A percentile compares a stretch with the other conserved stretches of the same genome.
Conservation (phyloP, 2,329 filamentous ascomycete genomes). For the Aureobasidium pullulans region DNA sequence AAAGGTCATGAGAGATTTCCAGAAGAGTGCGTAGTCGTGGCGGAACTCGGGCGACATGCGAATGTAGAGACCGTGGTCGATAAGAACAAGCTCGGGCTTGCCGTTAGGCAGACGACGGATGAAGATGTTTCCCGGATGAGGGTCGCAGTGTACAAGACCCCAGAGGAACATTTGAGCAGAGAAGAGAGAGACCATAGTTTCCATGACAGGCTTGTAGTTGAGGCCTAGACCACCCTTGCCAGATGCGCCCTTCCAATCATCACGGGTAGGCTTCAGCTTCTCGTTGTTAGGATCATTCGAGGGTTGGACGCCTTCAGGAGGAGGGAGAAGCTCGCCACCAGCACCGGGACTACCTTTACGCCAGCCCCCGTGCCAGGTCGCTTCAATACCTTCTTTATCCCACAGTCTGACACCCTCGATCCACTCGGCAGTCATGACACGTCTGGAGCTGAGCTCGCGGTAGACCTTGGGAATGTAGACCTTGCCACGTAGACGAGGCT, state of each 20-base stretch:
- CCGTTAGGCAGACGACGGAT: constrained; percentile 77
- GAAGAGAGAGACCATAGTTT: constrained; percentile 92
- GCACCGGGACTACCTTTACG: constrained; percentile 72
- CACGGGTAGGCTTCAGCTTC: constrained; percentile 70
- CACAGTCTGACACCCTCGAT: constrained; percentile 89
- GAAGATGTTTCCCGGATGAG: constrained; percentile 96
- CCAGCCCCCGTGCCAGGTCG: constrained; percentile 70
- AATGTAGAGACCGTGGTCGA: constrained; percentile 95
- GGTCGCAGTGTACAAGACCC: constrained; percentile 93
- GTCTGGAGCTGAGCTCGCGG: constrained; percentile 69
- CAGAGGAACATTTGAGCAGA: constrained; percentile 97
- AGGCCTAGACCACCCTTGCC: constrained; percentile 77
- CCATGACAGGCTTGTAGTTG: constrained; percentile 80
- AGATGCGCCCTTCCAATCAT: constrained; percentile 65
- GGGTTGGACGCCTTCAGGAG: constrained; percentile 33
- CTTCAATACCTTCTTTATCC: constrained; percentile 78
- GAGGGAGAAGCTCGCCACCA: constrained; percentile 55
- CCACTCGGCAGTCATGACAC: constrained; percentile 94
- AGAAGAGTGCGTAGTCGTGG: constrained; percentile 80
- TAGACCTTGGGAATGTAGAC: constrained; percentile 88
- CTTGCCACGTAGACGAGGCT: constrained; percentile 66
- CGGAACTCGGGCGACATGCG: constrained; percentile 79
- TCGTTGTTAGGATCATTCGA: constrained; percentile 47
- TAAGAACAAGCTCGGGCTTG: constrained; percentile 83
- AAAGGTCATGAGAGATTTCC: constrained; percentile 89